Evolutionary conservation across 805 yeast genomes (phyloP).

Genomic region (Diddensiella transvaalensis): DNA sequence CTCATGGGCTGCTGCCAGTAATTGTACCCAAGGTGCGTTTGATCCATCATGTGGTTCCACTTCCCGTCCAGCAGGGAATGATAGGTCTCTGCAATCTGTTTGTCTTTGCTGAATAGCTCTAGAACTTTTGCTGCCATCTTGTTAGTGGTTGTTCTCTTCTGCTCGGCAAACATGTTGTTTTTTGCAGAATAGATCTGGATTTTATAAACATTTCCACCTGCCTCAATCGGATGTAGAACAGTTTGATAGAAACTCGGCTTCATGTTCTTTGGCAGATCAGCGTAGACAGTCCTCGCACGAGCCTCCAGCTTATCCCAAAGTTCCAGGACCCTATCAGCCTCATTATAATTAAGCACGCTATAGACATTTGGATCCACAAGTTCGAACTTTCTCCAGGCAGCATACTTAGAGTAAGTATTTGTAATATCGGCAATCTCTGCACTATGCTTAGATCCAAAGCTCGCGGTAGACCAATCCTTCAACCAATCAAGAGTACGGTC

Average conservation of each 20-base stretch:
- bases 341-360: slow-evolving; percentile 16
- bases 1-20: slow-evolving; percentile 18
- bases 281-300: slow-evolving; percentile 11
- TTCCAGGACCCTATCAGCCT: slow-evolving; percentile 15
- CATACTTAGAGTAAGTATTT: slow-evolving; percentile 8
- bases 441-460: slow-evolving; percentile 10
- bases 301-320: slow-evolving; percentile 11
- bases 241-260: slow-evolving; percentile 14
- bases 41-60: slow-evolving; percentile 21
- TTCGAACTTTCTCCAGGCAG: slow-evolving; percentile 20
- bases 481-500: slow-evolving; percentile 11
- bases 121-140: slow-evolving; percentile 5
- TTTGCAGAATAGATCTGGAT: slow-evolving; percentile 16
- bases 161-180: slow-evolving; percentile 17
- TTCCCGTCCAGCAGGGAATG: slow-evolving; percentile 16
- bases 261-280: neutral
- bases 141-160: slow-evolving; percentile 15
- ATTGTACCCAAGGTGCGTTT: slow-evolving; percentile 18
- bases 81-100: slow-evolving; percentile 12
- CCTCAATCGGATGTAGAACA: slow-evolving; percentile 18
- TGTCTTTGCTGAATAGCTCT: slow-evolving; percentile 4
- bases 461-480: slow-evolving; percentile 15
- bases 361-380: slow-evolving; percentile 12
- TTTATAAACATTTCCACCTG: slow-evolving; percentile 14
- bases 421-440: slow-evolving; percentile 15